Conservation (phyloP, 352 stramenopile species). For the Phytopythium sindhum region DNA sequence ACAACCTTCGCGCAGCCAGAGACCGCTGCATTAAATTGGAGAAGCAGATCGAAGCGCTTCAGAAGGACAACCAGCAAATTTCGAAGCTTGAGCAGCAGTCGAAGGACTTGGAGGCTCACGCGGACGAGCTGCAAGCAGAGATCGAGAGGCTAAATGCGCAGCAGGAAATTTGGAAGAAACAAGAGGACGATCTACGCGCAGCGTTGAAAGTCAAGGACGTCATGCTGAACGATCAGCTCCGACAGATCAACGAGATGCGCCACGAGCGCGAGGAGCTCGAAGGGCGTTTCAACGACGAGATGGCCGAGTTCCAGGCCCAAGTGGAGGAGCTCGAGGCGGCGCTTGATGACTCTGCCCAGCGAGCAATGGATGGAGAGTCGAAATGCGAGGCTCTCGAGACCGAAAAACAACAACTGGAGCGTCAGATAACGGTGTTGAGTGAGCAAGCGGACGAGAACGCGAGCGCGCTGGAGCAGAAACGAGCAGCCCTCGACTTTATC, state of each 20-base stretch:
- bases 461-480: conserved; percentile 45
- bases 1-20: conserved; percentile 26
- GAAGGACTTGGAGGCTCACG: conserved; percentile 13
- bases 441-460: conserved; percentile 21
- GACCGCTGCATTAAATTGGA: conserved; percentile 25
- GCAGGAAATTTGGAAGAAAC: conserved; percentile 23
- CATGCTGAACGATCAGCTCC: conserved; percentile 61
- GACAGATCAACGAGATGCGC: conserved; percentile 47
- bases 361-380: conserved; percentile 23
- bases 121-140: conserved; percentile 23
- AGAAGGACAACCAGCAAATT: conserved; percentile 17
- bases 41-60: conserved; percentile 21
- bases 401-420: conserved; percentile 2
- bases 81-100: conserved; percentile 19
- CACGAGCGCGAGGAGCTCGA: conserved; percentile 27
- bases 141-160: conserved; percentile 21
- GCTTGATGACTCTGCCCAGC: conserved; percentile 56
- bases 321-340: conserved; percentile 61
- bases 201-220: conserved; percentile 69
- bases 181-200: conserved; percentile 51
- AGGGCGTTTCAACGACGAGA: conserved; percentile 45
- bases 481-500: conserved; percentile 55
- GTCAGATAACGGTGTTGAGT: background rate
- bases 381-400: conserved; percentile 24
- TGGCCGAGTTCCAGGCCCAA: conserved; percentile 40